Base-by-base conservation (phyloP, 78 protist species). In the Creolimax fragrantissima region DNA sequence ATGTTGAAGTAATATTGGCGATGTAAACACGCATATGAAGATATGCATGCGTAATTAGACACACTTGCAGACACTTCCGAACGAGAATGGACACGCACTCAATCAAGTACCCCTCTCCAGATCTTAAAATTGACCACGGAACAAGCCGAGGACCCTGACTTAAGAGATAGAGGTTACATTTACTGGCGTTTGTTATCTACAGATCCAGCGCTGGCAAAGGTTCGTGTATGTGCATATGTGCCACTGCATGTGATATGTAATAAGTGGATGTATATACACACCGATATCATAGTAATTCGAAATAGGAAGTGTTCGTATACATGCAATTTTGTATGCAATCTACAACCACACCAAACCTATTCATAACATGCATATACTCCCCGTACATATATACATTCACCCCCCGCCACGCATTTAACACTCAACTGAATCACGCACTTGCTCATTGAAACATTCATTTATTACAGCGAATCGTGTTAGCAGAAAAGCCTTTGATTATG, bases 91-190 rank as follows among this genome's bases (percentile, higher is more conserved):
- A n/a, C n/a, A n/a, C n/a, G n/a, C n/a, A n/a, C n/a, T n/a, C n/a
- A n/a, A n/a, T n/a, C n/a, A n/a, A n/a, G n/a, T n/a, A n/a, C n/a
- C n/a, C n/a, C n/a, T n/a, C n/a, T n/a, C 67, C 45, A 91, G 17
- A 98, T 97, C 45, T 94, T 98, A 5, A 41, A 93, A 42, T 39
- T 94, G 37, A 97, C 98, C 47, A 98, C 99, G 6, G 94, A 95
- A 81, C 97, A 97, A 85, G 42, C 96, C 2, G 99, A 98, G 93
- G 94, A 97, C 94, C 99, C 99, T 32, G 99, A 99, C 95, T 94
- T 99, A 4, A 96, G 99, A 41, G 99, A 99, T 92, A 97, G 99
- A 42, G 99, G 99, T 39, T 99, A 92, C 95, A 94, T 99, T 90
- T 99, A 99, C 95, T 99, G 99, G 99, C 95, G 99, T 42, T 94